phyloP scores from a whole-genome alignment of 371 early-diverging fungal genomes.

The Mucor velutinosus region DNA sequence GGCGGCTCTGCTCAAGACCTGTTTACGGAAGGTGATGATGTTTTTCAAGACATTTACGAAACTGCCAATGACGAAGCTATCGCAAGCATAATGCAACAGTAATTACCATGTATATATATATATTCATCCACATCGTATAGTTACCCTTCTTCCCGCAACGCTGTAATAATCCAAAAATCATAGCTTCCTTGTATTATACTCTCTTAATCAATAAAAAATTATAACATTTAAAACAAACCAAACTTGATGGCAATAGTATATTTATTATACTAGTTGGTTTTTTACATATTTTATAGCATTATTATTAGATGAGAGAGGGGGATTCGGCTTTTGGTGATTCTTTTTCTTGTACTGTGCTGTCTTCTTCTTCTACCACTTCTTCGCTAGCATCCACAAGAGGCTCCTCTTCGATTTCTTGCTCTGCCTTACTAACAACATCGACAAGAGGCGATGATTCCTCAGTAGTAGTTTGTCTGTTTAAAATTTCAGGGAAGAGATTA shows the following conservation, averaged over 20 bases:
- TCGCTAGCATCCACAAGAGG: constrained; percentile 2
- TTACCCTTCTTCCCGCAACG: background rate
- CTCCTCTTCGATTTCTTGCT: constrained; percentile 13
- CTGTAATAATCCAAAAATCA: background rate
- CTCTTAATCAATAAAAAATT: background rate
- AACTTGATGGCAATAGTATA: background rate
- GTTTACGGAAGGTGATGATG: constrained; percentile 21
- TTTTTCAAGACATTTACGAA: constrained; percentile 38
- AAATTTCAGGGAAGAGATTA: constrained; percentile 81
- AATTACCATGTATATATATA: background rate
- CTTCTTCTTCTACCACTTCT: constrained; percentile 1
- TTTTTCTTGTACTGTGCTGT: background rate
- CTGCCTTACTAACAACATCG: constrained; percentile 13
- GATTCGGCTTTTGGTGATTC: constrained; percentile 7
- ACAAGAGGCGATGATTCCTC: constrained; percentile 8
- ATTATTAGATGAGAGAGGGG: constrained; percentile 12
- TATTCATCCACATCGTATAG: too few relatives aligned
- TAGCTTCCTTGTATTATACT: background rate
- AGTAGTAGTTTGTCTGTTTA: background rate
- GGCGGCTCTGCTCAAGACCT: constrained; percentile 42
- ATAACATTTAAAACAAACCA: background rate
- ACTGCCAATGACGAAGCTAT: constrained; percentile 24
- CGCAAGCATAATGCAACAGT: background rate
- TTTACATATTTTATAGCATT: constrained; percentile 4
- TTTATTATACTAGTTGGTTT: background rate